Evolutionary conservation across 805 yeast species (phyloP).

Genomic region (Candida tallmaniae): DNA sequence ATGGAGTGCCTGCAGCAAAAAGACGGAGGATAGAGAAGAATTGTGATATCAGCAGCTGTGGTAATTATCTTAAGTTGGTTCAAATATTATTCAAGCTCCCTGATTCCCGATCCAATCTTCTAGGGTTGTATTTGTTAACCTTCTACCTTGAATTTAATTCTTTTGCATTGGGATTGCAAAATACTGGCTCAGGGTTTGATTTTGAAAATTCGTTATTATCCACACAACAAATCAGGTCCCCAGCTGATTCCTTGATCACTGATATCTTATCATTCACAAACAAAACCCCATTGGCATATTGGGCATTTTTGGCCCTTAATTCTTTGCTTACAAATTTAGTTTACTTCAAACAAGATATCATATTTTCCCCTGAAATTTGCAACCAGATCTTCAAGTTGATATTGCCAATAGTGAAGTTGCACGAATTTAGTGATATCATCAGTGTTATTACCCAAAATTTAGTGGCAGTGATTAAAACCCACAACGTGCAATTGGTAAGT

Average conservation of each 20-base stretch:
- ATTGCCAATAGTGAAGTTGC: conserved; percentile 7
- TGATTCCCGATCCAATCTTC: background rate
- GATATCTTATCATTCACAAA: background rate
- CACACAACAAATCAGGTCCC: background rate
- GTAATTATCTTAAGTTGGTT: background rate
- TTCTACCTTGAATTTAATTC: conserved; percentile 4
- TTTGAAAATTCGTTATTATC: background rate
- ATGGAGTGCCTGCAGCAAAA: background rate
- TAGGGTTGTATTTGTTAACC: conserved; percentile 2
- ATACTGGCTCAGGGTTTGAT: too few relatives aligned
- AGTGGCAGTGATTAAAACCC: background rate
- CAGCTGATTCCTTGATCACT: background rate
- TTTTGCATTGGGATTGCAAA: background rate
- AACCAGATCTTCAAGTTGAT: conserved; percentile 4
- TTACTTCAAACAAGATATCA: background rate
- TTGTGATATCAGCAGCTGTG: background rate
- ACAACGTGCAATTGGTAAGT: background rate
- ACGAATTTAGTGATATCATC: background rate
- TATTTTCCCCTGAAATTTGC: background rate
- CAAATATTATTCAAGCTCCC: background rate
- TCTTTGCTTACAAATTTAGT: conserved; percentile 4
- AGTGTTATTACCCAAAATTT: background rate
- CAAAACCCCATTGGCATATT: background rate
- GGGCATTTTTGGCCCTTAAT: conserved; percentile 9
- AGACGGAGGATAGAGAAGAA: conserved; percentile 2